Percentiles rank a stretch among this genome's conserved stretches.
phyloP scores from a whole-genome alignment of 805 yeast species.

The Sugiyamaella valdiviana region DNA sequence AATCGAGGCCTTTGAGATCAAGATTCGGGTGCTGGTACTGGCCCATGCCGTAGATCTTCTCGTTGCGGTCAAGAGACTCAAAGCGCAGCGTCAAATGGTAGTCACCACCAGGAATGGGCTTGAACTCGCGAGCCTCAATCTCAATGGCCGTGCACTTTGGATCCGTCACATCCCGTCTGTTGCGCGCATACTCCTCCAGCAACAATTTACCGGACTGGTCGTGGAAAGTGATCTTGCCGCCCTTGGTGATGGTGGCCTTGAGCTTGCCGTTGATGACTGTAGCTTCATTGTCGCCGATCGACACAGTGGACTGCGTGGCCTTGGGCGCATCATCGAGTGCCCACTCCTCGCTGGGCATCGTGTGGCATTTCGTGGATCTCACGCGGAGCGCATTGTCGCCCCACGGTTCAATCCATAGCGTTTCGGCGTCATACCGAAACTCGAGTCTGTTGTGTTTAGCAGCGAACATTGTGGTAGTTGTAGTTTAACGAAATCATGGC shows the following conservation, averaged over 20 bases:
- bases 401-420: slow-evolving; percentile 19
- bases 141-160: slow-evolving; percentile 16
- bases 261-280: slow-evolving; percentile 15
- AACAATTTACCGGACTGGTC: slow-evolving; percentile 13
- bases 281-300: slow-evolving; percentile 1
- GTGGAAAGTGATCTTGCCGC: slow-evolving; percentile 14
- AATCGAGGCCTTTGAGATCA: slow-evolving; percentile 16
- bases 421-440: slow-evolving; percentile 15
- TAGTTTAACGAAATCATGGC: no score
- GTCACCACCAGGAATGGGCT: slow-evolving; percentile 11
- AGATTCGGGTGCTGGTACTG: slow-evolving; percentile 20
- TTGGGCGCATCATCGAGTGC: slow-evolving; percentile 8
- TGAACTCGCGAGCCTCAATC: slow-evolving; percentile 20
- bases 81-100: slow-evolving; percentile 14
- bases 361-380: slow-evolving; percentile 9
- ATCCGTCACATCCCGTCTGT: slow-evolving; percentile 16
- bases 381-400: slow-evolving; percentile 17
- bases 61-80: slow-evolving; percentile 13
- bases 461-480: slow-evolving; percentile 10
- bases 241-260: slow-evolving; percentile 9
- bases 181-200: slow-evolving; percentile 18
- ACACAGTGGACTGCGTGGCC: neutral
- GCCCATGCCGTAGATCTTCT: slow-evolving; percentile 22
- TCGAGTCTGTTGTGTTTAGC: slow-evolving; percentile 6
- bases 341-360: slow-evolving; percentile 11